These are phyloP conservation scores for Naganishia randhawae DNA, from an alignment of 768 basidiomycete species.

Conservation along the genomic window DNA sequence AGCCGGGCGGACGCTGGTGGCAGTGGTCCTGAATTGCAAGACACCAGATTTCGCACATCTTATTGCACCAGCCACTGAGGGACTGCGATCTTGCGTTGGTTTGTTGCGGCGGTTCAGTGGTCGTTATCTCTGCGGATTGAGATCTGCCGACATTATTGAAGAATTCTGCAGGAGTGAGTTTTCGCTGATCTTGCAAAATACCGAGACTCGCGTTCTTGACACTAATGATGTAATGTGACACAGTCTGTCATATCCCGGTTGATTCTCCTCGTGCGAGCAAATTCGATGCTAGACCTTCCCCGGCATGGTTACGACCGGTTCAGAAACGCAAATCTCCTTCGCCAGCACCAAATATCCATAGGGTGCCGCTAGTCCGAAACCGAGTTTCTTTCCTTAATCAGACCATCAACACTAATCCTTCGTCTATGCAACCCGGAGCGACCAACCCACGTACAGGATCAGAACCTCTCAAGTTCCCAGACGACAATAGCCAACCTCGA, in stretches of 20 bases:
- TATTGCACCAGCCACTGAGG: conserved; percentile 77
- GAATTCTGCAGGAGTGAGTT: conserved; percentile 80
- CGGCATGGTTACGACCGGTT: conserved; percentile 85
- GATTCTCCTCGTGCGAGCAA: conserved; percentile 59
- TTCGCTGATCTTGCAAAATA: conserved; percentile 30
- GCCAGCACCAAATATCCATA: conserved; percentile 32
- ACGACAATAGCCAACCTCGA: neutral
- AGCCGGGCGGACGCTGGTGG: conserved; percentile 83
- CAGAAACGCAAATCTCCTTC: conserved; percentile 56
- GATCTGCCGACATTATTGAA: conserved; percentile 88
- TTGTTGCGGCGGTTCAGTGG: conserved; percentile 83
- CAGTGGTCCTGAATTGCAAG: conserved; percentile 81
- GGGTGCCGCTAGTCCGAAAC: conserved; percentile 8
- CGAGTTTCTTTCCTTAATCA: conserved; percentile 16
- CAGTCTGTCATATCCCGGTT: conserved; percentile 83
- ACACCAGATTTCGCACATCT: conserved; percentile 69
- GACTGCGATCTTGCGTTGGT: conserved; percentile 79
- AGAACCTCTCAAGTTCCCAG: neutral
- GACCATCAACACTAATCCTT: conserved; percentile 4
- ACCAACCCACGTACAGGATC: neutral
- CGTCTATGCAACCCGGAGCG: neutral
- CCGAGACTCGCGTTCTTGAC: neutral
- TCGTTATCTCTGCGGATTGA: conserved; percentile 82
- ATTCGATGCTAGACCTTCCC: conserved; percentile 53
- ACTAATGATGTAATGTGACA: conserved; percentile 50